Base-by-base conservation (phyloP, 441 rosid genomes). In the Bruguiera hainesii region DNA sequence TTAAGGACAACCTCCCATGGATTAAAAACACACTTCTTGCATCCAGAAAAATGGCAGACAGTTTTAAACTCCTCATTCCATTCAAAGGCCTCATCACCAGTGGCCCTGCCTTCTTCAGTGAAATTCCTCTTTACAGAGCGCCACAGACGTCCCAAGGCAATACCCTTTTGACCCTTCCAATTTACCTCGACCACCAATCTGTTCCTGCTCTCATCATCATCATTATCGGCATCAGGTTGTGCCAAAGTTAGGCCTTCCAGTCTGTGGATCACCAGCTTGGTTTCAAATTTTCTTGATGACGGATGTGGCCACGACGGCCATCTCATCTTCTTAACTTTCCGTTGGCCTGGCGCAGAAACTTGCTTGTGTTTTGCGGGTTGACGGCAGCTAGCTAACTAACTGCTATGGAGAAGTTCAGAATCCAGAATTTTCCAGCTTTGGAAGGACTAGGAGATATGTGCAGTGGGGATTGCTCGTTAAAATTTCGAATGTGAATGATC, bases 231-330 rank as follows among this genome's bases (percentile, higher is more conserved):
- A 39, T 55, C 79, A 35, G 31, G 58, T 48, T 65, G 53, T 20
- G 29, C 53, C 64, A 51, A 65, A 66, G 65, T 72, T 59, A 84
- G 59, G n/a, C 89, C 88, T 31, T 83, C 75, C 63, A 86, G 63
- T 39, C 66, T 79, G 46, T 74, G 73, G 8, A 88, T 55, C 31
- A 70, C 72, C 33, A 82, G 61, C 63, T 72, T 66, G 28, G 63
- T 89, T 74, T 86, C 86, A 63, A 73, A 83, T 73, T 81, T 85
- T 23, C 75, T 83, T 39, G 87, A 72, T 56, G 75, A 71, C 28
- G 78, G 64, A 11, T 85, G 80, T 39, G 82, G 87, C 90, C 87
- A 82, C 50, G 86, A 83, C 3, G 84, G 80, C 93, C 91, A 88
- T 71, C 79, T 74, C 88, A 85, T 85, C 85, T 83, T 85, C 75